Conservation (phyloP, 2,329 filamentous ascomycete genomes). For the Pseudocercospora cruenta region DNA sequence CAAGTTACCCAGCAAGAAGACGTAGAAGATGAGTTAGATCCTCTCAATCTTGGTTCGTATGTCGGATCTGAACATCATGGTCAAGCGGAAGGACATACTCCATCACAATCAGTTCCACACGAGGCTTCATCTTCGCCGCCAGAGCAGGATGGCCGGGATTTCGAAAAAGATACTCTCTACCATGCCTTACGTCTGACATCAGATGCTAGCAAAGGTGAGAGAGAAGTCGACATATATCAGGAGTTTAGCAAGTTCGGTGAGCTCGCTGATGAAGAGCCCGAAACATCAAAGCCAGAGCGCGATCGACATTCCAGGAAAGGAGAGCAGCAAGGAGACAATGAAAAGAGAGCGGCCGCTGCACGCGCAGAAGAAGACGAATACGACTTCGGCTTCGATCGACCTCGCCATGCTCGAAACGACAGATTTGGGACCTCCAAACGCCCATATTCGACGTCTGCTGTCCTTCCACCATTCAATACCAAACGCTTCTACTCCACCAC, state of each 20-base stretch:
- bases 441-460: conserved; percentile 16
- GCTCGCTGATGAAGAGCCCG: neutral
- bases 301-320: neutral
- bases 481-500: conserved; percentile 13
- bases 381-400: conserved; percentile 17
- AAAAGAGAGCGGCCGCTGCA: neutral
- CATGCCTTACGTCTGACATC: conserved; percentile 7
- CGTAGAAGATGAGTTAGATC: neutral
- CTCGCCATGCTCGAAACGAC: neutral
- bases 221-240: conserved; percentile 12
- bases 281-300: neutral
- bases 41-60: neutral
- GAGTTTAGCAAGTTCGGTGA: conserved; percentile 2
- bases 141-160: neutral
- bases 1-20: neutral
- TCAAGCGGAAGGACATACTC: neutral
- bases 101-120: neutral
- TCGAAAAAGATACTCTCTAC: conserved; percentile 11
- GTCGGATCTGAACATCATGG: neutral
- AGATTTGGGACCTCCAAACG: conserved; percentile 6
- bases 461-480: neutral
- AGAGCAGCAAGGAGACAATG: neutral
- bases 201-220: conserved; percentile 8
- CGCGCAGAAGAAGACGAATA: conserved; percentile 21
- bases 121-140: neutral